Evolutionary conservation across 75 land plant genomes (phyloP), one percentile per base, ranked within the genome.

Genomic region (Isoetes taiwanensis): DNA sequence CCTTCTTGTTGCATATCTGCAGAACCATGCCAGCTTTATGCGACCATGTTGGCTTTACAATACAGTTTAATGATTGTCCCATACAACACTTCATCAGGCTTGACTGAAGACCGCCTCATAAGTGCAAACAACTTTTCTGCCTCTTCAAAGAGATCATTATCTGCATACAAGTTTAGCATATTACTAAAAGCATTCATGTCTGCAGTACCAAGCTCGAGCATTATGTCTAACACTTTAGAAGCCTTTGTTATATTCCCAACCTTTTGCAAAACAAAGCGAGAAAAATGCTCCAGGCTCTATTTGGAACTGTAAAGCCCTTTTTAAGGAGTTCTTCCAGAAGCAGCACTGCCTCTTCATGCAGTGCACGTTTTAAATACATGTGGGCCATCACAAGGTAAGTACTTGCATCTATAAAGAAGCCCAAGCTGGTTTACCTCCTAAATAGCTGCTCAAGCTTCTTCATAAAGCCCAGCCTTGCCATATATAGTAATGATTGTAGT

Each of bases 301-400:
- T 68, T 1, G 89, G 79, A 31, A 79, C 52, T 25, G 46, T 41
- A 29, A 88, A 66, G 1, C 86, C 83, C 32, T 76, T 63, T 50
- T 65, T 73, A 42, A 62, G 77, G 86, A 88, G 78, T 26, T 62
- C 43, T 33, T 88, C 82, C 31, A 94, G 58, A 39, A 80, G 52
- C 11, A 67, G 34, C 53, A 94, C 38, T 16, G 99, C 99, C 61
- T 76, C 73, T 21, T 68, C 74, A 67, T 67, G 48, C 11, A 69
- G 40, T 32, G 84, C 80, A 24, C 71, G 66, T 30, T 73, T 78
- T 24, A 85, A 58, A 63, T 78, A 65, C 34, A 94, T 90, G 38
- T 74, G 85, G 11, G 96, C 90, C 99, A 94, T 88, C 50, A 84
- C 75, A 25, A 80, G 61, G 58, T 77, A 94, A 27, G 90, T 79